Conservation (phyloP, 225 moss, liverwort and hornwort species). For the Antitrichia curtipendula region DNA sequence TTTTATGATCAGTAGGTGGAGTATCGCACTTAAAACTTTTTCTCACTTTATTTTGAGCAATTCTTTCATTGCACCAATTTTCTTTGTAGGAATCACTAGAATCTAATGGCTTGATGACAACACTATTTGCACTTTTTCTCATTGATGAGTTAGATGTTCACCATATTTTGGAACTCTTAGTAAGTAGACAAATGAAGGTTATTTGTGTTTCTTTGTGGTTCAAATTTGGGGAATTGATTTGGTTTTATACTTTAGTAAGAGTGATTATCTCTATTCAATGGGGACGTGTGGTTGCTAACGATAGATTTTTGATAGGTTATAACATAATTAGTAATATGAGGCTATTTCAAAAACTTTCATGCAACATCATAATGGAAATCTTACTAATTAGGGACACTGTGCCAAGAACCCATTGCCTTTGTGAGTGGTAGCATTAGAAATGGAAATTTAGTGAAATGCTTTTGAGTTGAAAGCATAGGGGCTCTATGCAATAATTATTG, state of each 20-base stretch:
- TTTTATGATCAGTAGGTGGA: neutral
- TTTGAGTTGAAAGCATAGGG: neutral
- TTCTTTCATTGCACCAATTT: neutral
- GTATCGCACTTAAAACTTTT: neutral
- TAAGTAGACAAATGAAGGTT: too few species aligned
- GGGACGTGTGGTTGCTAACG: neutral
- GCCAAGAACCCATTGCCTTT: too few species aligned
- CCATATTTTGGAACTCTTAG: too few species aligned
- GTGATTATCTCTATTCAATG: neutral
- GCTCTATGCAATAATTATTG: neutral
- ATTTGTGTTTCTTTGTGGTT: neutral
- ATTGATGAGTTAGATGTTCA: neutral
- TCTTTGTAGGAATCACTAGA: neutral
- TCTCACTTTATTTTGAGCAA: neutral
- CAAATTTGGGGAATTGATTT: neutral
- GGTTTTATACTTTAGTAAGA: neutral
- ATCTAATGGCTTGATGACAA: neutral
- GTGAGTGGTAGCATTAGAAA: neutral
- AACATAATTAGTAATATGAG: neutral
- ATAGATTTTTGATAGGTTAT: neutral
- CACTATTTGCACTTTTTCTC: neutral
- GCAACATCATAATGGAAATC: neutral
- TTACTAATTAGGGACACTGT: too few species aligned
- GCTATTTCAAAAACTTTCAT: neutral
- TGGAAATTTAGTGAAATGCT: neutral